Evolutionary conservation across 345 rosid genomes (phyloP).

Genomic region (Mallotus nudiflorus): DNA sequence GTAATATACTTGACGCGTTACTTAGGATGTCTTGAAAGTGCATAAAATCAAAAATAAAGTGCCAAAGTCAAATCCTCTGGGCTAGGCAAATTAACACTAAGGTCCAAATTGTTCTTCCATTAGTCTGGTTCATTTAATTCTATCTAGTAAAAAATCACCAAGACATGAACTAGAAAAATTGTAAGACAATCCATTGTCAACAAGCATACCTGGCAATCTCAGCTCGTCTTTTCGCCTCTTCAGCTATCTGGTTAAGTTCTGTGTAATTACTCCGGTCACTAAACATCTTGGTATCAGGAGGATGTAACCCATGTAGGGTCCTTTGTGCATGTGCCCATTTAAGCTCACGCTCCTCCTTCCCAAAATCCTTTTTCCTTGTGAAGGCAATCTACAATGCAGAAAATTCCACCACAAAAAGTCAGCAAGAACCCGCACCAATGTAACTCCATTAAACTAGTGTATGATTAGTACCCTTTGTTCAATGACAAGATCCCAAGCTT

Average conservation of each 20-base stretch:
- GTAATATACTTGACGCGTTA: too few species aligned
- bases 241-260: conserved; percentile 52
- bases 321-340: conserved; percentile 66
- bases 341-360: conserved; percentile 54
- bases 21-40: too few species aligned
- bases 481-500: conserved; percentile 64
- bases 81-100: too few species aligned
- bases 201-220: conserved; percentile 47
- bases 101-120: too few species aligned
- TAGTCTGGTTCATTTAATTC: too few species aligned
- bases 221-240: conserved; percentile 57
- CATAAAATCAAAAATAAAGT: too few species aligned
- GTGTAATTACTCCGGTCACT: conserved; percentile 33
- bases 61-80: too few species aligned
- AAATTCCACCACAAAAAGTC: conserved; percentile 1
- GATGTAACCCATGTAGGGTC: conserved; percentile 51
- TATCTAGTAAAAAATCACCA: too few species aligned
- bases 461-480: conserved; percentile 51
- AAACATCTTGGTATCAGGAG: conserved; percentile 54
- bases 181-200: too few species aligned
- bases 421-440: neutral
- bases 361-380: conserved; percentile 51
- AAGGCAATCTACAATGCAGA: conserved; percentile 45
- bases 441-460: neutral
- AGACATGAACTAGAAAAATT: too few species aligned